phyloP scores from a whole-genome alignment of 2,329 filamentous ascomycete genomes.

The Clarireedia homoeocarpa region DNA sequence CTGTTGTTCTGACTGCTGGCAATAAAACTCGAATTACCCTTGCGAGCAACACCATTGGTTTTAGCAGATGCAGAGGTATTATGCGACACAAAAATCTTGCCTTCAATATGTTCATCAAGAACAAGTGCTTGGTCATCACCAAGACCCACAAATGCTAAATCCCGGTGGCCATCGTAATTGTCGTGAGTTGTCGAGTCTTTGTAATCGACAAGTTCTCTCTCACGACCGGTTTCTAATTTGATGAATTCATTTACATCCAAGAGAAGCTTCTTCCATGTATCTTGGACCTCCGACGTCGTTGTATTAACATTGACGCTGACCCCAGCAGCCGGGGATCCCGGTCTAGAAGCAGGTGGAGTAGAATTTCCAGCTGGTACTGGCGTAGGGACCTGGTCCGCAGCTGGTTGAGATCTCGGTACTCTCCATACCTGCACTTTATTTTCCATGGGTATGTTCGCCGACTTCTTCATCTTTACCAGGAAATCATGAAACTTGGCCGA shows the following conservation, averaged over 20 bases:
- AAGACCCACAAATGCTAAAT: constrained; percentile 58
- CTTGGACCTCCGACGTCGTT: constrained; percentile 21
- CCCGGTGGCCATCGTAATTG: constrained; percentile 70
- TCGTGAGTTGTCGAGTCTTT: constrained; percentile 64
- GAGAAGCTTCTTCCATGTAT: constrained; percentile 37
- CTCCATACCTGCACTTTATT: constrained; percentile 63
- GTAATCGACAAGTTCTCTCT: constrained; percentile 55
- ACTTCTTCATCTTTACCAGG: constrained; percentile 62
- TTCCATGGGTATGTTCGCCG: constrained; percentile 56
- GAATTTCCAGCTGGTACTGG: constrained; percentile 31
- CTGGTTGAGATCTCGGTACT: constrained; percentile 22
- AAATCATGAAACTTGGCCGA: constrained; percentile 67
- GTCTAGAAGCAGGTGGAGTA: constrained; percentile 30
- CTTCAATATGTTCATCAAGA: constrained; percentile 69
- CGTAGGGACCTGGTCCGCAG: constrained; percentile 31
- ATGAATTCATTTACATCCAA: constrained; percentile 51
- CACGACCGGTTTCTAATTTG: constrained; percentile 51
- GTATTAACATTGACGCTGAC: neutral
- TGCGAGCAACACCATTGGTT: constrained; percentile 15
- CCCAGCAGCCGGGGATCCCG: constrained; percentile 20
- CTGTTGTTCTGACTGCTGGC: constrained; percentile 43
- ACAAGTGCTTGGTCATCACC: constrained; percentile 68
- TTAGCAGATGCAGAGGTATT: constrained; percentile 29
- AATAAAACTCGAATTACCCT: constrained; percentile 13
- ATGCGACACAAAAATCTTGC: constrained; percentile 51